Evolutionary conservation across 768 basidiomycete genomes (phyloP).

Genomic region (Tubosaeta sp.): DNA sequence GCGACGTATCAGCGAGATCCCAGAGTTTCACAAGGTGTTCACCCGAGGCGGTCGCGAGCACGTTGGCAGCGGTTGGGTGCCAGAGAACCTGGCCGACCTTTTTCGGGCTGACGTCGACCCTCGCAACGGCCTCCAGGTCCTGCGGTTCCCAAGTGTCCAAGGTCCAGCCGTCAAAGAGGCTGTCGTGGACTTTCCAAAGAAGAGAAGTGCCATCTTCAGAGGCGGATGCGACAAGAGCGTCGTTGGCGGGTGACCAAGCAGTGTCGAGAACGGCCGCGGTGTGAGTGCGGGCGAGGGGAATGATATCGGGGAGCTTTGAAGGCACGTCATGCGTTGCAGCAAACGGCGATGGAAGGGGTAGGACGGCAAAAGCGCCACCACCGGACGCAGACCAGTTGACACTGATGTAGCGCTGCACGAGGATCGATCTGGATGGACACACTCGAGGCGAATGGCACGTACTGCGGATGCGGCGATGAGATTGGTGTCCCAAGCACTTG

Average conservation of each 20-base stretch:
- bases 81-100: constrained; percentile 94
- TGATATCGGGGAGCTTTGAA: constrained; percentile 83
- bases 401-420: constrained; percentile 70
- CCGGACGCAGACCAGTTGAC: constrained; percentile 94
- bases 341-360: constrained; percentile 80
- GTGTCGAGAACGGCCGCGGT: constrained; percentile 88
- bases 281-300: constrained; percentile 88
- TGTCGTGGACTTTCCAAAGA: constrained; percentile 79
- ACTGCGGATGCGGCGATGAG: constrained; percentile 81
- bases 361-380: constrained; percentile 91
- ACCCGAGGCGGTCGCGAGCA: constrained; percentile 76
- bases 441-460: constrained; percentile 4
- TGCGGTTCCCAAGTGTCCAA: constrained; percentile 74
- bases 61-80: constrained; percentile 86
- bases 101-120: constrained; percentile 73
- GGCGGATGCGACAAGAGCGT: constrained; percentile 83
- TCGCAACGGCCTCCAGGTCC: constrained; percentile 83
- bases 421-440: neutral
- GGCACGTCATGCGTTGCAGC: constrained; percentile 49
- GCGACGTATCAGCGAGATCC: constrained; percentile 78
- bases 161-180: constrained; percentile 79
- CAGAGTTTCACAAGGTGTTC: constrained; percentile 89
- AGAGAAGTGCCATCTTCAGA: constrained; percentile 93
- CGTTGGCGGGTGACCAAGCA: constrained; percentile 94
- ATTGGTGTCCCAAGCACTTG: constrained; percentile 96